phyloP scores from a whole-genome alignment of 2,329 filamentous ascomycete species.

The Monosporascus sp. region DNA sequence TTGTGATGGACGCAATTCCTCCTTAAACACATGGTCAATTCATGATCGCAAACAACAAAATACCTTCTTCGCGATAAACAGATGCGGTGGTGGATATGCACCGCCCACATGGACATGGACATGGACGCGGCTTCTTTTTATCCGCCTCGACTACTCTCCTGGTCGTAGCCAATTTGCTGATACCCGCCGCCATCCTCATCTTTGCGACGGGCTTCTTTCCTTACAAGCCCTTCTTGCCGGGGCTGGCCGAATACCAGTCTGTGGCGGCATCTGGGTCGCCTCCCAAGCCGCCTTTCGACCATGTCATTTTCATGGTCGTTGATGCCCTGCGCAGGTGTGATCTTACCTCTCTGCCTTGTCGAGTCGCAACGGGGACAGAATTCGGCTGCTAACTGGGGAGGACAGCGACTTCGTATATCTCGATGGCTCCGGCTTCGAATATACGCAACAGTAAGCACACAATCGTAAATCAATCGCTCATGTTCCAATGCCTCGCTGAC shows the following conservation, averaged over 20 bases:
- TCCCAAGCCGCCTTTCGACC: conserved; percentile 72
- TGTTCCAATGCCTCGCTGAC: not conserved
- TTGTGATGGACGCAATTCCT: not conserved
- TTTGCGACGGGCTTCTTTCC: conserved; percentile 96
- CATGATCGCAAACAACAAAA: not conserved
- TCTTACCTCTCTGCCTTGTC: not conserved
- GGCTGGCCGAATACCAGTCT: conserved; percentile 65
- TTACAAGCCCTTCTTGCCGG: conserved; percentile 89
- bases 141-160: conserved; percentile 39
- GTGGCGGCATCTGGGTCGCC: conserved; percentile 47
- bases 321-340: conserved; percentile 82
- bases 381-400: conserved; percentile 5
- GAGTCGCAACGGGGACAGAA: not conserved
- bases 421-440: conserved; percentile 72
- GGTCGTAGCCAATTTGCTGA: conserved; percentile 66
- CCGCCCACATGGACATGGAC: not conserved
- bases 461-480: not conserved
- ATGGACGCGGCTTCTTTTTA: conserved; percentile 18
- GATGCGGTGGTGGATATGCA: conserved; percentile 2
- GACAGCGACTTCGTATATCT: conserved; percentile 88
- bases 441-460: conserved; percentile 64
- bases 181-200: conserved; percentile 66
- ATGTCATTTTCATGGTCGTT: conserved; percentile 93
- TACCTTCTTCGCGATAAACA: not conserved
- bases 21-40: not conserved